These are phyloP conservation scores for Daldinia concentrica DNA, from an alignment of 495 filamentous ascomycete species.

Conservation along the genomic window DNA sequence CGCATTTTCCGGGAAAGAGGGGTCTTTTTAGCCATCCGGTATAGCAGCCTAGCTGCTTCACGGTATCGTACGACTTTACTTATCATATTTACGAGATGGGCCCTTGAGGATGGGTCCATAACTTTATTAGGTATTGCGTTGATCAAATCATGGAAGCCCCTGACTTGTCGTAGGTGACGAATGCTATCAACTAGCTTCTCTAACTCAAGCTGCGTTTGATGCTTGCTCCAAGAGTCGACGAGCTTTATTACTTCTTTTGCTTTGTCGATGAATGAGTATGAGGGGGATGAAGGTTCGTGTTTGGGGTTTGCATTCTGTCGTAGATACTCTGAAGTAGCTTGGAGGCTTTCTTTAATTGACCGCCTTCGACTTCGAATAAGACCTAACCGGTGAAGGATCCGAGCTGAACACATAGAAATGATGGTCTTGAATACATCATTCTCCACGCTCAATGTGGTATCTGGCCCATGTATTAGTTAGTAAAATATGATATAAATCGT, in stretches of 20 bases:
- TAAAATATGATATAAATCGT: neutral
- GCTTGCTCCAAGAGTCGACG: constrained; percentile 12
- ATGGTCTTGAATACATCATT: constrained; percentile 47
- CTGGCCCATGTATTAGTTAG: constrained; percentile 10
- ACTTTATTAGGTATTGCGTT: constrained; percentile 6
- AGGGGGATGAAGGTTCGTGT: neutral
- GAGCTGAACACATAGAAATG: constrained; percentile 48
- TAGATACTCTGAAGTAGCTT: constrained; percentile 13
- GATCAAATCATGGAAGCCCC: constrained; percentile 3
- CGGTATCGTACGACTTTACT: constrained; percentile 51
- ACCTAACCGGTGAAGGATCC: constrained; percentile 49
- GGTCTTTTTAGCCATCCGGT: constrained; percentile 42
- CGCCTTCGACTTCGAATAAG: constrained; percentile 30
- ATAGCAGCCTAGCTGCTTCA: constrained; percentile 46
- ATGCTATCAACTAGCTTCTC: constrained; percentile 30
- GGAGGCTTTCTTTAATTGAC: constrained; percentile 39
- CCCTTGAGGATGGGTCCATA: constrained; percentile 22
- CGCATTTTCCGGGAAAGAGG: constrained; percentile 39
- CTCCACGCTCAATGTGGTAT: constrained; percentile 24
- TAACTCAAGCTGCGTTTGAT: constrained; percentile 8
- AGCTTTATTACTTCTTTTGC: constrained; percentile 27
- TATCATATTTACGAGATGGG: constrained; percentile 43
- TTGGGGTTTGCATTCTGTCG: neutral
- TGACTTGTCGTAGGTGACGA: constrained; percentile 17
- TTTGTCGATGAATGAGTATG: neutral